Conservation (phyloP, 306 rosid genomes). For the Rosa rugosa region DNA sequence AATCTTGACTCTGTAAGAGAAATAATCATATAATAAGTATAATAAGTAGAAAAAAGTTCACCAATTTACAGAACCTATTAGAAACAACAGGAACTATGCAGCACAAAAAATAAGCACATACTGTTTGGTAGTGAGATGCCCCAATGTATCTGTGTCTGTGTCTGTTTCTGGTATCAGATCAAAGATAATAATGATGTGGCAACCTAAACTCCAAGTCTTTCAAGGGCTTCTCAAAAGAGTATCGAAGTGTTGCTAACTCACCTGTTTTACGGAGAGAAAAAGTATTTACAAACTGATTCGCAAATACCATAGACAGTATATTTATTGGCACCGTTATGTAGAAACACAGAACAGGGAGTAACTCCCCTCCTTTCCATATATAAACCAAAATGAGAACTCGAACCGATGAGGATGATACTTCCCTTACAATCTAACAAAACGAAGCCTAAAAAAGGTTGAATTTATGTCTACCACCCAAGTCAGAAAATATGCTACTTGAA, state of each 20-base stretch:
- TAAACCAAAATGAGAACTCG: neutral
- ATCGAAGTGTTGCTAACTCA: neutral
- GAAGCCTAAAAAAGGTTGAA: neutral
- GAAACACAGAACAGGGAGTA: neutral
- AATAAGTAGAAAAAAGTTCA: neutral
- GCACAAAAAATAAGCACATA: neutral
- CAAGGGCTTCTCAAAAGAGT: conserved; percentile 8
- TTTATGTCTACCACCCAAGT: neutral
- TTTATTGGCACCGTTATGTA: neutral
- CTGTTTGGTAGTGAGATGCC: neutral
- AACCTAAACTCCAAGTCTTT: conserved; percentile 7
- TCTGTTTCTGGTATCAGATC: neutral
- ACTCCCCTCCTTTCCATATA: neutral
- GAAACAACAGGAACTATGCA: conserved; percentile 7
- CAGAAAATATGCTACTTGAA: neutral
- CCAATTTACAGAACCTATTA: conserved; percentile 6
- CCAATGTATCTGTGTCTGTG: neutral
- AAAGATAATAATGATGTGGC: neutral
- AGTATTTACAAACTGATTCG: neutral
- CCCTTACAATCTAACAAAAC: neutral
- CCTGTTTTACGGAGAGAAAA: neutral
- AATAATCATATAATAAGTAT: conserved; percentile 9
- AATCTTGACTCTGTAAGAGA: conserved; percentile 40
- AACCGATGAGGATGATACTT: neutral
- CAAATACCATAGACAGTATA: neutral